These are phyloP conservation scores for Irpex rosettiformis DNA, from an alignment of 1,284 basidiomycete species.

Conservation along the genomic window DNA sequence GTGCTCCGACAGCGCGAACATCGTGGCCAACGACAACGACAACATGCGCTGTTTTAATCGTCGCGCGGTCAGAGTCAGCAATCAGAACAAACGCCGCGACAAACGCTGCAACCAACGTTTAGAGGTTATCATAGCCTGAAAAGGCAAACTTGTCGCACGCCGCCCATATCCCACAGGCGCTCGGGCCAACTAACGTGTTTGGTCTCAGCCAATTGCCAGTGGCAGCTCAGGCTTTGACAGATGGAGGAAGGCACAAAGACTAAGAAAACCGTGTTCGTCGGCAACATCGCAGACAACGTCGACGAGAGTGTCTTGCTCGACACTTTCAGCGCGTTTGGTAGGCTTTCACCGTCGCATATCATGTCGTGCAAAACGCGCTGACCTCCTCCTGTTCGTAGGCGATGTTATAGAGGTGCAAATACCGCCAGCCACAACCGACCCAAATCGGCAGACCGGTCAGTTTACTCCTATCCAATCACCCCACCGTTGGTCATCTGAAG, in stretches of 20 bases:
- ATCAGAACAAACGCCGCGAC: too few species aligned
- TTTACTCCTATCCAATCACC: conserved; percentile 6
- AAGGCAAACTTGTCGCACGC: not conserved
- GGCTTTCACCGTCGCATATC: conserved; percentile 24
- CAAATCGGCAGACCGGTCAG: conserved; percentile 49
- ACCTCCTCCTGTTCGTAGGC: conserved; percentile 38
- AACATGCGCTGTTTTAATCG: not conserved
- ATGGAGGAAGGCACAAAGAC: conserved; percentile 81
- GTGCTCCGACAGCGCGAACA: not conserved
- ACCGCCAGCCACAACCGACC: conserved; percentile 63
- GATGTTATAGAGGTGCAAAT: conserved; percentile 81
- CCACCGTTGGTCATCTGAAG: not conserved
- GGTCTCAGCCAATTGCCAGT: not conserved
- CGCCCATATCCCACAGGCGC: not conserved
- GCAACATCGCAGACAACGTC: conserved; percentile 72
- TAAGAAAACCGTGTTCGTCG: conserved; percentile 79
- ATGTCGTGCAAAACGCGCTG: not conserved
- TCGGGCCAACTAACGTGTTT: conserved; percentile 4
- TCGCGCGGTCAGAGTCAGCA: too few species aligned
- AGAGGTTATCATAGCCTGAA: not conserved
- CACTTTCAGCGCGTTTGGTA: conserved; percentile 76
- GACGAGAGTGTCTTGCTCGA: conserved; percentile 68
- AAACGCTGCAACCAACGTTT: too few species aligned
- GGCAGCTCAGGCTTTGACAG: too few species aligned
- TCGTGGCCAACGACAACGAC: not conserved